phyloP scores from a whole-genome alignment of 805 yeast species.

The Lachancea sp. region DNA sequence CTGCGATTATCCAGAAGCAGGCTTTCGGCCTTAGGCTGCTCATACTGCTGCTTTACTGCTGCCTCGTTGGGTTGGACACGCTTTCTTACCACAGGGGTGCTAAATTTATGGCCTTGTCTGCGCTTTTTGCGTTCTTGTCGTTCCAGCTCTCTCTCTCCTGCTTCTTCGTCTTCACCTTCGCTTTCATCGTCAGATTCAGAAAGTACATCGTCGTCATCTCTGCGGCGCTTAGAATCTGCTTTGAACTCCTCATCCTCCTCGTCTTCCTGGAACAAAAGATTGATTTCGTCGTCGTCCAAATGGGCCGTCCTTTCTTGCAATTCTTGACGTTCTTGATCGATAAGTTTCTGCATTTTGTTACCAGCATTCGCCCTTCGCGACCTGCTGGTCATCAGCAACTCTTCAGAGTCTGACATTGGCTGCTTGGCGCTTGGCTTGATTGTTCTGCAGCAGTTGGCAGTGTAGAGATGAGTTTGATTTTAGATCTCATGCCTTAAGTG shows the following conservation, averaged over 20 bases:
- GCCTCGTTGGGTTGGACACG: conserved; percentile 20
- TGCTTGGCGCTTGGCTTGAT: not conserved
- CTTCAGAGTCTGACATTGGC: conserved; percentile 9
- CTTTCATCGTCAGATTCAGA: conserved; percentile 29
- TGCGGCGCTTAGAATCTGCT: conserved; percentile 26
- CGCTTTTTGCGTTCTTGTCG: conserved; percentile 12
- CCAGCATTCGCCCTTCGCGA: conserved; percentile 86
- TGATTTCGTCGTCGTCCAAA: conserved; percentile 67
- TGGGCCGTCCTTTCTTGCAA: conserved; percentile 15
- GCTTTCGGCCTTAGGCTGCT: conserved; percentile 43
- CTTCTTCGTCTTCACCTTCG: conserved; percentile 26
- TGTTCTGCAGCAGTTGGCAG: not conserved
- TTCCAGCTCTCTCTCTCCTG: conserved; percentile 18
- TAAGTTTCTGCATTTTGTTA: conserved; percentile 62
- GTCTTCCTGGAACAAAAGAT: conserved; percentile 60
- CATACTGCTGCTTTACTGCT: conserved; percentile 22
- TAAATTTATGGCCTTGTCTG: conserved; percentile 9
- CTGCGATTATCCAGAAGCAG: conserved; percentile 52
- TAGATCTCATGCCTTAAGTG: too few relatives aligned
- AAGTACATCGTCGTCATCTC: conserved; percentile 29
- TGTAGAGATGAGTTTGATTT: too few relatives aligned
- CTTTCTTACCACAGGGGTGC: conserved; percentile 15
- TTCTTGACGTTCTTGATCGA: conserved; percentile 58
- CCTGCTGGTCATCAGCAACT: conserved; percentile 60
- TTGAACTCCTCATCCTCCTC: conserved; percentile 48